Percentiles rank a stretch among this genome's conserved stretches.
Conservation (phyloP, 805 yeast species). For the Yarrowia yakushimensis region DNA sequence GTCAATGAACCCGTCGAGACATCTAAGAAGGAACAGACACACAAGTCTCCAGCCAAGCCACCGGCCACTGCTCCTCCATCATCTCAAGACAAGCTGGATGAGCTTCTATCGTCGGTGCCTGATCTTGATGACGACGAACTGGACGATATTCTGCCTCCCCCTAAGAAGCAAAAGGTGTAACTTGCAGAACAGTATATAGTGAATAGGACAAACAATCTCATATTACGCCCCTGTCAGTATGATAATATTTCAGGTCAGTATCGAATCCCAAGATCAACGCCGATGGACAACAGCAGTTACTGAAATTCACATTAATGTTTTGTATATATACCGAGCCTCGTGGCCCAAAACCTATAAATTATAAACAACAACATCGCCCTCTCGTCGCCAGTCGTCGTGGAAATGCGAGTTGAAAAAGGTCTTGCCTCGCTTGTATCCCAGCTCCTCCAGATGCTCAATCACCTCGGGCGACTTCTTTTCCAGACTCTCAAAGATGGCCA, state of each 20-base stretch:
- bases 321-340: background rate
- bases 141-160: constrained; percentile 12
- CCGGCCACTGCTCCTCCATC: background rate
- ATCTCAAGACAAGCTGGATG: background rate
- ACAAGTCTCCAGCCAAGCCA: background rate
- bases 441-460: constrained; percentile 41
- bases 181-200: background rate
- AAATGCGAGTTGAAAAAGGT: constrained; percentile 72
- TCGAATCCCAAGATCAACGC: too few species aligned
- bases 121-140: constrained; percentile 18
- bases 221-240: too few species aligned
- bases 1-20: background rate
- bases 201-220: too few species aligned
- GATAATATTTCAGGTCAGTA: too few species aligned
- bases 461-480: constrained; percentile 41
- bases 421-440: constrained; percentile 38
- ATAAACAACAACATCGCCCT: constrained; percentile 74
- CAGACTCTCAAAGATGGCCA: constrained; percentile 68
- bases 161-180: constrained; percentile 2
- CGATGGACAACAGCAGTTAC: too few species aligned
- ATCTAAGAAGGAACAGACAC: background rate
- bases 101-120: background rate
- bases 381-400: constrained; percentile 83
- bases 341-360: constrained; percentile 1
- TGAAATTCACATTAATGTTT: background rate